phyloP scores from a whole-genome alignment of 305 asterid species.

The Solanum hybrid region DNA sequence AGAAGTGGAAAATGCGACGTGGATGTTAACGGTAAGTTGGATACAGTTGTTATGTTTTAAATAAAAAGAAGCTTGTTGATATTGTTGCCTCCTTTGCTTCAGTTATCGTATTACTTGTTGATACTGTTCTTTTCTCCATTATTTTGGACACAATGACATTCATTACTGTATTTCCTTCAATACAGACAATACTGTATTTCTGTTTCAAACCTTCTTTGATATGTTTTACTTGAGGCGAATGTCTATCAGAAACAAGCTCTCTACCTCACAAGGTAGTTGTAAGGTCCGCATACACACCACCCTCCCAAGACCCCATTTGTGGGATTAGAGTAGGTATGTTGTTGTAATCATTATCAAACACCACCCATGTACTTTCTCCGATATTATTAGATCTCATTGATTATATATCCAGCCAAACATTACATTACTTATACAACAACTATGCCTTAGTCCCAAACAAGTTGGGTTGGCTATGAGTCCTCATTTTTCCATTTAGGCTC shows the following conservation, averaged over 20 bases:
- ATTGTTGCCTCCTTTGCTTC: not conserved
- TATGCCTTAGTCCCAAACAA: not conserved
- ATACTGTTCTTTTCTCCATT: not conserved
- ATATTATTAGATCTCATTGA: not conserved
- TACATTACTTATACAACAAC: not conserved
- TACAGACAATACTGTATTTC: not conserved
- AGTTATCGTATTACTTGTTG: not conserved
- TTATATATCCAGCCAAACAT: not conserved
- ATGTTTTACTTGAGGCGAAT: not conserved
- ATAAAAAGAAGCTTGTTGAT: not conserved
- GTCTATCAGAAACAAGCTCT: not conserved
- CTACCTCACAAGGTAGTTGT: not conserved
- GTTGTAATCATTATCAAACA: not conserved
- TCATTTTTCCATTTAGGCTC: not conserved
- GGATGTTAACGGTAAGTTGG: constrained; percentile 81
- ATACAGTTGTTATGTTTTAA: not conserved
- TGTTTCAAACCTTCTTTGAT: not conserved
- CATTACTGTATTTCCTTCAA: not conserved
- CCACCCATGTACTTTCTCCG: not conserved
- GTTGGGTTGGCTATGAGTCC: not conserved
- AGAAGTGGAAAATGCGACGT: constrained; percentile 72
- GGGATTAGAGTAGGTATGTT: not conserved
- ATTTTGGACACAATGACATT: not conserved
- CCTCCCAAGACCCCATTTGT: not conserved
- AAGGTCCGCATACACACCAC: not conserved